Evolutionary conservation across 2,329 filamentous ascomycete species (phyloP).

Genomic region (Verticillium albo-atrum): DNA sequence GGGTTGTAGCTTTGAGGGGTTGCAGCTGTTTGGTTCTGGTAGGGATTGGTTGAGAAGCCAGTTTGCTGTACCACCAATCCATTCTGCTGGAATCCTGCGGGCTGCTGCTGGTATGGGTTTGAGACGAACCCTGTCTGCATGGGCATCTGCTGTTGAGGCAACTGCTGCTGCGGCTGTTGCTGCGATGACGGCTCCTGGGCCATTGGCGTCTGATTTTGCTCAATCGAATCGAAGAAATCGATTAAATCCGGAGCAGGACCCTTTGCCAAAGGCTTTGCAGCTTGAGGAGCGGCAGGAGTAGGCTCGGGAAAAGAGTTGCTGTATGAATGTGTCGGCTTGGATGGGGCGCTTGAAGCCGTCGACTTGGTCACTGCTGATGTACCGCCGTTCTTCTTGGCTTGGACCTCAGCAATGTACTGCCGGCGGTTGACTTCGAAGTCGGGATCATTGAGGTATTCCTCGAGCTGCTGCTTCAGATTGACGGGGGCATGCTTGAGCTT

Average conservation of each 20-base stretch:
- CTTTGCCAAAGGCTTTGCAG: constrained; percentile 48
- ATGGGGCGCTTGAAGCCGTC: constrained; percentile 27
- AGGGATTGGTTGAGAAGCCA: constrained; percentile 35
- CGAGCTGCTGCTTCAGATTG: constrained; percentile 80
- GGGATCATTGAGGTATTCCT: constrained; percentile 90
- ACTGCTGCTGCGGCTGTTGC: constrained; percentile 15
- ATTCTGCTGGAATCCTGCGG: constrained; percentile 31
- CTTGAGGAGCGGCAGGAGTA: constrained; percentile 19
- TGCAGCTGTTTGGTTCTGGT: constrained; percentile 31
- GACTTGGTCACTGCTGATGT: constrained; percentile 25
- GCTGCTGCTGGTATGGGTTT: constrained; percentile 17
- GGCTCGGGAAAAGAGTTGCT: constrained; percentile 35
- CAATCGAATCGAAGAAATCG: constrained; percentile 92
- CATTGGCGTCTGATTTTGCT: constrained; percentile 77
- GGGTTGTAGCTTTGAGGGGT: constrained; percentile 32
- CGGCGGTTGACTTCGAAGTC: constrained; percentile 92
- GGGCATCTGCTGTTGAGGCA: constrained; percentile 15
- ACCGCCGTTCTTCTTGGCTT: constrained; percentile 57
- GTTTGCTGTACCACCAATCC: constrained; percentile 35
- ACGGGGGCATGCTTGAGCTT: constrained; percentile 97
- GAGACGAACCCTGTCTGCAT: constrained; percentile 19
- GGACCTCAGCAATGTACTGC: constrained; percentile 86
- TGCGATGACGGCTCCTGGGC: constrained; percentile 33
- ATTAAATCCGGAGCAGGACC: constrained; percentile 75
- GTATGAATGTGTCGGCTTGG: constrained; percentile 31